Evolutionary conservation across 2,329 filamentous ascomycete genomes (phyloP), one percentile per base, ranked within the genome.

Genomic region (Microsporum ferrugineum): DNA sequence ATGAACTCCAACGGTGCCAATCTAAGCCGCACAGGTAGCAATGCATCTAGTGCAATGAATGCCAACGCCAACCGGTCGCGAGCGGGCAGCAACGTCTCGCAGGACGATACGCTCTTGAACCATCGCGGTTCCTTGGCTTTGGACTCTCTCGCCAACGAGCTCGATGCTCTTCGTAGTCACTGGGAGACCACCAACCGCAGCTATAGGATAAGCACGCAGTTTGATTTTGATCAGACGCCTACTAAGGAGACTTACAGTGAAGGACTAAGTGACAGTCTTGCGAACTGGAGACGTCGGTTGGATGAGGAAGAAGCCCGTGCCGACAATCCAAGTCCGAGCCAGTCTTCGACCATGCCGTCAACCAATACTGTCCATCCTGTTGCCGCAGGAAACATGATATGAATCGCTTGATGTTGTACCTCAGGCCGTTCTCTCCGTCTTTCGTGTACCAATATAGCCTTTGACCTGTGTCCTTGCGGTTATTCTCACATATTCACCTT

Each of bases 111-210:
- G 8, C 74, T 75, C 65, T 75, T 76, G 27, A 77, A 81, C 59
- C 80, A 81, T 65, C 81, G 84, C 57, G 56, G 62, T 59, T 85
- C 82, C 0, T 78, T 86, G 66, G 92, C 91, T 2, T 82, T 99
- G 23, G 94, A 99, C 74, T 94, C 87, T 65, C 83, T 99, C 29
- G 92, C 94, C 8, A 90, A 84, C 65, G 94, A 99, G 76, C 84
- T 99, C 5, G 94, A 99, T 72, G 88, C 89, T 10, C 80, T 99
- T 56, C 85, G 92, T 59, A 89, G 81, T 59, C 91, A 96, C 69
- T 99, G 94, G 94, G 91, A 97, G 76, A 89, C 87, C 43, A 96
- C 91, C 10, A 96, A 92, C 77, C 94, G 95, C 75, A 95, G 89
- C 69, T 96, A 97, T 73, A 87, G 94, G 29, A 78, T 96, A 51